These are phyloP conservation scores for Knufia petricola DNA, from an alignment of 2,329 filamentous ascomycete species.

Conservation along the genomic window DNA sequence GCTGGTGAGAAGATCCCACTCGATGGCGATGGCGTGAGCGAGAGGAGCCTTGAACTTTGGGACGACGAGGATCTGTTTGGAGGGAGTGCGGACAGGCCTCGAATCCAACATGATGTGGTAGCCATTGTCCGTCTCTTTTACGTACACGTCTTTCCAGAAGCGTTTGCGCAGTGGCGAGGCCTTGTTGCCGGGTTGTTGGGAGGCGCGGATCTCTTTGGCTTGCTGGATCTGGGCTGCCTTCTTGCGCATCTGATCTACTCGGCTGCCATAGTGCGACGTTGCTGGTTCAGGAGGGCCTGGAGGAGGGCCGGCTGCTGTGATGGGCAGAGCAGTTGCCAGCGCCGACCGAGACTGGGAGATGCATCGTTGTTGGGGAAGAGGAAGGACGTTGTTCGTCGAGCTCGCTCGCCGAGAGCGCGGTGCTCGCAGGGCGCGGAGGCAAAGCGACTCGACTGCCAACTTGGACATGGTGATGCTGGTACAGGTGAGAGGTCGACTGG, in stretches of 20 bases:
- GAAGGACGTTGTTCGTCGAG: too few species aligned
- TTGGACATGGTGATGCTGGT: conserved; percentile 7
- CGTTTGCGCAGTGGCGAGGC: conserved; percentile 51
- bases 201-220: conserved; percentile 34
- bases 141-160: conserved; percentile 79
- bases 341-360: conserved; percentile 6
- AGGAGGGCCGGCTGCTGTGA: conserved; percentile 51
- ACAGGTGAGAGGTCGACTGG: background rate
- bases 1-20: conserved; percentile 81
- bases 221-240: conserved; percentile 42
- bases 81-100: conserved; percentile 66
- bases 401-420: too few species aligned
- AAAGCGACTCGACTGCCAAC: background rate
- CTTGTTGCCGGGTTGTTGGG: conserved; percentile 25
- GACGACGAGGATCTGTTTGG: conserved; percentile 62
- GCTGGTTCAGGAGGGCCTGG: conserved; percentile 46
- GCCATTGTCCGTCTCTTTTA: conserved; percentile 52
- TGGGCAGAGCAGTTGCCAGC: conserved; percentile 39
- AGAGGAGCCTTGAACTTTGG: conserved; percentile 70
- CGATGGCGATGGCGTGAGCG: conserved; percentile 73
- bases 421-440: background rate
- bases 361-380: background rate
- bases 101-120: conserved; percentile 64
- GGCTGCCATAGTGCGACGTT: conserved; percentile 38
- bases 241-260: conserved; percentile 39